Evolutionary conservation across 139 green algal genomes (phyloP).

Genomic region (Closterium sp.): DNA sequence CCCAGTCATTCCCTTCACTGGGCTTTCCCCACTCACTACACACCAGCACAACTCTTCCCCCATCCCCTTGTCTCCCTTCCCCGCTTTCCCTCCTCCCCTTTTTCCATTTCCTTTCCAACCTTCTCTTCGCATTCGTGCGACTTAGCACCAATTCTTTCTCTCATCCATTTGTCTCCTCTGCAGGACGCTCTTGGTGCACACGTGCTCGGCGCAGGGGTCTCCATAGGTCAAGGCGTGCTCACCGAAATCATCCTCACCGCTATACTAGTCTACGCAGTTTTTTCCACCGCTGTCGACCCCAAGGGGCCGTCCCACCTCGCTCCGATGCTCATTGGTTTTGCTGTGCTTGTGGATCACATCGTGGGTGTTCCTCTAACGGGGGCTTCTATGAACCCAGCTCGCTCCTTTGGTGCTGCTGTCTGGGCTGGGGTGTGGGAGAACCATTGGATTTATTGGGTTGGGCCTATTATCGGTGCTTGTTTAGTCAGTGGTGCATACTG

Average conservation of each 20-base stretch:
- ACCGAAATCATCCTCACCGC: background rate
- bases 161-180: background rate
- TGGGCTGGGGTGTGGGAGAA: slow-evolving; percentile 18
- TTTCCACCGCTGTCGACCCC: slow-evolving; percentile 5
- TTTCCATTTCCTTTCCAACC: no score
- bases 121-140: no score
- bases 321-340: slow-evolving; percentile 32
- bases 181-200: background rate
- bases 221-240: background rate
- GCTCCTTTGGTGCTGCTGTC: slow-evolving; percentile 33
- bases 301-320: slow-evolving; percentile 5
- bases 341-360: slow-evolving; percentile 25
- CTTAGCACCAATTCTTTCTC: no score
- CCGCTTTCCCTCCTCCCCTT: no score
- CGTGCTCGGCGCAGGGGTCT: background rate
- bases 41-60: background rate
- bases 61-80: background rate
- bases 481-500: slow-evolving; percentile 18
- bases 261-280: slow-evolving; percentile 42
- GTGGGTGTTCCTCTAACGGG: slow-evolving; percentile 42
- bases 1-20: background rate
- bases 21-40: background rate
- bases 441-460: slow-evolving; percentile 44
- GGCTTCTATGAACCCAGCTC: slow-evolving; percentile 38
- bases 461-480: slow-evolving; percentile 13